Conservation (phyloP, 2,329 filamentous ascomycete genomes). For the Aspergillus candidus region DNA sequence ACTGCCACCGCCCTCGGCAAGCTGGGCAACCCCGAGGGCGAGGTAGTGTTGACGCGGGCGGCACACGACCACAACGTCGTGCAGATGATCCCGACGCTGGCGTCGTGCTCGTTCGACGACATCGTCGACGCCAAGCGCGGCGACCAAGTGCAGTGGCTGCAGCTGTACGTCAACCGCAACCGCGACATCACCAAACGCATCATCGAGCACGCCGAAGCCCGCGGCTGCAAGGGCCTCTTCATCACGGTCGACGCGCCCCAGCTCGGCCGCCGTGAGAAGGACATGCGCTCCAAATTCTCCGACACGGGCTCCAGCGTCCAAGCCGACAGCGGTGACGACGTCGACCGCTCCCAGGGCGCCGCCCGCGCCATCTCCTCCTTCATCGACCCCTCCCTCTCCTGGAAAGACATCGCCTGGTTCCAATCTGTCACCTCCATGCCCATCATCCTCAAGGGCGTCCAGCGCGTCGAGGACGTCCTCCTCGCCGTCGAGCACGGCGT, state of each 20-base stretch:
- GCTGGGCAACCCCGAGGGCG: constrained; percentile 86
- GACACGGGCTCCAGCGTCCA: constrained; percentile 82
- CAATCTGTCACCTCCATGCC: constrained; percentile 84
- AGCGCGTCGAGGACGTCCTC: constrained; percentile 91
- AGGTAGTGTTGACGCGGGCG: constrained; percentile 81
- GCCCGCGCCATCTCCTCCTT: constrained; percentile 78
- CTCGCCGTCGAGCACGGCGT: constrained; percentile 75
- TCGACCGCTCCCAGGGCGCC: constrained; percentile 85
- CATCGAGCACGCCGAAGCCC: constrained; percentile 80
- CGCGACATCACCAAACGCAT: constrained; percentile 84
- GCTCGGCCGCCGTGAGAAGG: constrained; percentile 89
- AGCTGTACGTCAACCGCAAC: constrained; percentile 96
- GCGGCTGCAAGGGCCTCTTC: constrained; percentile 92
- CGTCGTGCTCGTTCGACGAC: constrained; percentile 95
- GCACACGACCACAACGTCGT: constrained; percentile 81
- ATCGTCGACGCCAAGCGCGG: constrained; percentile 77
- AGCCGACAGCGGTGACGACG: constrained; percentile 54
- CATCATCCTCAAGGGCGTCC: constrained; percentile 92
- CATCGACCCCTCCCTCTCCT: constrained; percentile 69
- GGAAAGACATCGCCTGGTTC: constrained; percentile 96
- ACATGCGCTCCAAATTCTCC: constrained; percentile 90
- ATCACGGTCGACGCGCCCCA: constrained; percentile 98
- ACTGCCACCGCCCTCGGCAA: constrained; percentile 95
- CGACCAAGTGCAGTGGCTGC: constrained; percentile 89
- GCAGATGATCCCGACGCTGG: constrained; percentile 97